Evolutionary conservation across 2,329 filamentous ascomycete species (phyloP), one percentile per base, ranked within the genome.

Genomic region (Aspergillus aculeatinus): DNA sequence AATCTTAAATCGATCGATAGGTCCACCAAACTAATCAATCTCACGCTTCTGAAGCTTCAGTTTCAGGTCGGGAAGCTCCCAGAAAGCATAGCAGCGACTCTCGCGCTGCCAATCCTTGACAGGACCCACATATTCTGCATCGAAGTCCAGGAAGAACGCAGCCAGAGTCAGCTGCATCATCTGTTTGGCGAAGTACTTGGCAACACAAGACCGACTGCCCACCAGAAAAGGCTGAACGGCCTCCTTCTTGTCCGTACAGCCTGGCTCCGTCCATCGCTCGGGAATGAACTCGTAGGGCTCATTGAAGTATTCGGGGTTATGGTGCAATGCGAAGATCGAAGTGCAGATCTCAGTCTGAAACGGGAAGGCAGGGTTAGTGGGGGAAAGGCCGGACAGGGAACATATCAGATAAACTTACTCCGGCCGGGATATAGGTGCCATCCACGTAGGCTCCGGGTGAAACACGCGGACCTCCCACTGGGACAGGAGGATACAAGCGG

Each of bases 221-320:
- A 70, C 61, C 10, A 69, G 31, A 51, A 70, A 70, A 7, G 68
- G 64, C 61, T 70, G 68, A 1, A 68, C 63, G 0, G 65, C 68
- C 21, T 68, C 67, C 49, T 65, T 68, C 23, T 60, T 58, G 60
- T 69, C 68, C 4, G 63, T 69, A 5, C 61, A 64, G 11, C 55
- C 55, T 3, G 62, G 55, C 16, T 69, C 57, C 9, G 74, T 66
- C 74, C 74, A 76, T 11, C 74, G 70, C 57, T 75, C 72, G 1
- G 74, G 74, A 6, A 63, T 60, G 51, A 70, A 76, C 3, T 59
- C 54, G 52, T 65, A 70, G 0, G 74, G 68, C 12, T 67, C 60
- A 25, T 64, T 58, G 60, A 71, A 75, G 55, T 74, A 73, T 6
- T 64, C 64, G 10, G 63, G 62, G 33, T 74, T 70, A 47, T 73